Conservation (phyloP, 2,329 filamentous ascomycete species). For the Sporothrix euskadiensis region DNA sequence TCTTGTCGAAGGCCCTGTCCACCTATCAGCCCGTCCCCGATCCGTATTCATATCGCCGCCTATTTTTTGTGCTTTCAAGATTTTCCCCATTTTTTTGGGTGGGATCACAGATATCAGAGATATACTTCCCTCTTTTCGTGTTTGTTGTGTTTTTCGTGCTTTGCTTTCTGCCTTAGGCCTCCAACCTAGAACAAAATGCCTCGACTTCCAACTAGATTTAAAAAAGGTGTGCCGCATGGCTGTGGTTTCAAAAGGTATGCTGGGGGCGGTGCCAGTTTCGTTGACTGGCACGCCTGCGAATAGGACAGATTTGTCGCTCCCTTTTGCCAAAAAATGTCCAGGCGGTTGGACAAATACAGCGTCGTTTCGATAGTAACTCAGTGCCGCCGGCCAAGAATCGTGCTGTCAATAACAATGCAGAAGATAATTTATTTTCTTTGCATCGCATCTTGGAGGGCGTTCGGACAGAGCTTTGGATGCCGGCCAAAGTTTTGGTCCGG, state of each 20-base stretch:
- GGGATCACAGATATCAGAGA: neutral
- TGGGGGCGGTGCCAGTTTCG: neutral
- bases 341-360: neutral
- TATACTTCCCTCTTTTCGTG: neutral
- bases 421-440: neutral
- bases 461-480: neutral
- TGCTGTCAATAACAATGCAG: neutral
- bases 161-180: neutral
- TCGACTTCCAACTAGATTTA: neutral
- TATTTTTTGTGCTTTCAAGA: neutral
- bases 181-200: neutral
- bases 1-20: neutral
- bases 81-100: constrained; percentile 20
- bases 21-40: neutral
- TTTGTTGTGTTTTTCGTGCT: neutral
- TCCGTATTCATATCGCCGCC: neutral
- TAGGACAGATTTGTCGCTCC: neutral
- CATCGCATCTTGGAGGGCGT: neutral
- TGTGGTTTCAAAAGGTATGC: neutral
- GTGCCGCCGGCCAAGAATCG: neutral
- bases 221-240: constrained; percentile 12
- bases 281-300: neutral
- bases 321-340: neutral
- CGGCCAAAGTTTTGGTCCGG: neutral
- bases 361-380: neutral